Base-by-base conservation (phyloP, 1,139 yeast genomes). In the Debaryomycetaceae sp. region DNA sequence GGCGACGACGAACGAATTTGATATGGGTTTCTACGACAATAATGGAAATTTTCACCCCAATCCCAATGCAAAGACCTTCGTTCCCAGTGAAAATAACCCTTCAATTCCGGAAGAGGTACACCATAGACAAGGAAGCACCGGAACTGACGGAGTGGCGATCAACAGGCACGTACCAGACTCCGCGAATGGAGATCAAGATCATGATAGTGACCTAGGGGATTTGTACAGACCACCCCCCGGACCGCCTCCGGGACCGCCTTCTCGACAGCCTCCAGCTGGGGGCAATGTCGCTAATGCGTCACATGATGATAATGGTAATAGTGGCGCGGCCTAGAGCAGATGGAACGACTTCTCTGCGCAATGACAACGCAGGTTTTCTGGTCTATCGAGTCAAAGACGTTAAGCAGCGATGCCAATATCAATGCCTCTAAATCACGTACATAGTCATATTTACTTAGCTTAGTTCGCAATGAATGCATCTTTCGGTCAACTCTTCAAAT, bases 1-100 rank as follows among this genome's bases (percentile, higher is more conserved):
- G 0, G 86, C 75, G 13, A 71, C 75, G 35, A 81, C 86, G 1
- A 81, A 80, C 50, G 87, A 82, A 33, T 74, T 78, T 42, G 96
- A 89, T 58, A 80, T 86, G 61, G 97, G 97, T 0, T 86, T 79
- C 61, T 90, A 88, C 57, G 96, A 88, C 63, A 68, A 68, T 34
- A 66, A 75, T 39, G 97, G 97, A 2, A 76, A 62, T 17, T 80
- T 76, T 49, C 76, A 63, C 51, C 68, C 72, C 6, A 73, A 65
- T 43, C 67, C 68, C 3, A 62, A 60, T 46, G 63, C 65, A 2
- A 61, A 63, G 42, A 44, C 56, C 1, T 46, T 53, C 9, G 41
- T 47, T 6, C 56, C 54, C 6, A 13, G 24, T 6, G 49, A 49
- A 24, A 34, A 37, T 34, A 49, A 45, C 20, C 48, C 50, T 6